Percentiles rank a stretch among this genome's conserved stretches.
phyloP scores from a whole-genome alignment of 106 monocot genomes.

The Chionographis japonica region DNA sequence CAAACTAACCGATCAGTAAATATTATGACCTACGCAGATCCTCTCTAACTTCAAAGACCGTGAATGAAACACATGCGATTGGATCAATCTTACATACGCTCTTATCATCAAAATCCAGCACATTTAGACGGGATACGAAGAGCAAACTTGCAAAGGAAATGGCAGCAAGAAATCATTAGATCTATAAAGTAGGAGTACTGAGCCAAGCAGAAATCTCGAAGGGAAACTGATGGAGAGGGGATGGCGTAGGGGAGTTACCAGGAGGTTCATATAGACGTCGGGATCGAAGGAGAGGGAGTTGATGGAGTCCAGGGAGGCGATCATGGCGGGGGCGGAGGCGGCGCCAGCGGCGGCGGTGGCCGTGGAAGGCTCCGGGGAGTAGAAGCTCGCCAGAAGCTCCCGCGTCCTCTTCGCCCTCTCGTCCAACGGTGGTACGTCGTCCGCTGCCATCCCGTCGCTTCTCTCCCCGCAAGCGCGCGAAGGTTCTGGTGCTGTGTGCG shows the following conservation, averaged over 20 bases:
- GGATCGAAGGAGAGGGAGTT: slow-evolving; percentile 81
- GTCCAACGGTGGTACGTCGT: slow-evolving; percentile 48
- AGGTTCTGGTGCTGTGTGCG: no score
- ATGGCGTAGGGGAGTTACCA: slow-evolving; percentile 28
- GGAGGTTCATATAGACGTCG: slow-evolving; percentile 76
- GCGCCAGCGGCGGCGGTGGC: slow-evolving; percentile 7
- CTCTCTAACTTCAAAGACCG: no score
- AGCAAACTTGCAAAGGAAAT: no score
- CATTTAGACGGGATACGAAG: not conserved
- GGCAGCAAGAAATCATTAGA: not conserved
- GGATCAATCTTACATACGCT: no score
- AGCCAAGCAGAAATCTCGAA: not conserved
- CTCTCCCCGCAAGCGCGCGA: no score
- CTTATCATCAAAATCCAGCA: not conserved
- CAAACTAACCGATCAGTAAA: no score
- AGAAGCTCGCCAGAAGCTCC: slow-evolving; percentile 98
- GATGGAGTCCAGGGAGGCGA: slow-evolving; percentile 67
- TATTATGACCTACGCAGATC: no score
- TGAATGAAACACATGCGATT: no score
- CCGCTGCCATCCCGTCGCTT: slow-evolving; percentile 19
- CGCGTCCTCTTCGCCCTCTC: slow-evolving; percentile 94
- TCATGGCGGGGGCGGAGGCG: slow-evolving; percentile 8
- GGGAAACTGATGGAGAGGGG: not conserved
- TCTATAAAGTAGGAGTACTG: not conserved
- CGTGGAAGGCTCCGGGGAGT: slow-evolving; percentile 51